Evolutionary conservation across 2,329 filamentous ascomycete genomes (phyloP), one percentile per base, ranked within the genome.

Genomic region (Ascocoryne sarcoides): DNA sequence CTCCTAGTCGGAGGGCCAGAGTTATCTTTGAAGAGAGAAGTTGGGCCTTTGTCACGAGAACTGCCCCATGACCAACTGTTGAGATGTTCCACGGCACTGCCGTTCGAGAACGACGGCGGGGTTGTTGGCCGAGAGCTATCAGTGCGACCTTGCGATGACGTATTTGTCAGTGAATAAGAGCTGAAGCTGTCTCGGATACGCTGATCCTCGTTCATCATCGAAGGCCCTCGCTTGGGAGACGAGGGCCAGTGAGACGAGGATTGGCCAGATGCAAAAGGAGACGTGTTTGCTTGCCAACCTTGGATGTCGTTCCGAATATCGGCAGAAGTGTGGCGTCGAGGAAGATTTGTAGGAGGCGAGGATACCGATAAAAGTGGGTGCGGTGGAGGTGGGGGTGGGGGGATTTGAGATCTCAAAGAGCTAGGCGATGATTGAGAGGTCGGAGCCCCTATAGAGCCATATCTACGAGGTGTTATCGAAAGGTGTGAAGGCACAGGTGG

Each of bases 251-350:
- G 76, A 26, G 68, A 63, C 12, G 71, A 73, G 39, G 70, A 71
- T 46, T 76, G 70, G 9, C 78, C 78, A 3, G 81, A 79, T 5
- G 74, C 70, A 56, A 79, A 84, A 9, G 81, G 84, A 4, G 82
- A 83, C 18, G 75, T 70, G 31, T 68, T 65, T 55, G 66, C 48
- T 47, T 79, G 81, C 79, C 84, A 90, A 28, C 83, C 86, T 58
- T 88, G 83, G 53, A 89, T 82, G 39, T 58, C 58, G 23, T 26
- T 26, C 39, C 92, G 82, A 52, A 98, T 96, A 60, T 98, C 92
- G 43, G 92, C 92, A 29, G 89, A 90, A 2, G 92, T 98, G 63
- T 98, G 92, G 46, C 90, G 78, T 48, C 90, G 80, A 32, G 79
- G 76, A 34, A 95, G 70, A 54, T 79, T 88, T 42, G 77, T 74